A percentile compares a stretch with the other conserved stretches of the same genome.
phyloP scores from a whole-genome alignment of 805 yeast species.

The Kodamaea kakaduensis region DNA sequence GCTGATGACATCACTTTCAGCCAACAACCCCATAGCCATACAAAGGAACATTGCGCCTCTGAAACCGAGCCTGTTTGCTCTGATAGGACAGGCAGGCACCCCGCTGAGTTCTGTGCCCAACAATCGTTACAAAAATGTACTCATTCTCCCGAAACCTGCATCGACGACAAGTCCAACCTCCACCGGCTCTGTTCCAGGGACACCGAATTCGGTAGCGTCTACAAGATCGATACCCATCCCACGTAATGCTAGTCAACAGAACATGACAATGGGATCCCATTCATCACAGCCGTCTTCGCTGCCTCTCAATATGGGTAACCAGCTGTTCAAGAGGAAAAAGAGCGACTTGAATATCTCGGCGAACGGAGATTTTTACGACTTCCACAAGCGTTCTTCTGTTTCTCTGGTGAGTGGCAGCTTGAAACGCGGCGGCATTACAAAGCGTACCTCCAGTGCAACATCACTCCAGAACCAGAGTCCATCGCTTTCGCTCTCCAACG shows the following conservation, averaged over 20 bases:
- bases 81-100: background rate
- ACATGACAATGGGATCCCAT: slow-evolving; percentile 2
- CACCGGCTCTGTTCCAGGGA: slow-evolving; percentile 11
- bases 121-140: slow-evolving; percentile 32
- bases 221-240: slow-evolving; percentile 33
- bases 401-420: slow-evolving; percentile 8
- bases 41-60: slow-evolving; percentile 7
- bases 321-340: slow-evolving; percentile 41
- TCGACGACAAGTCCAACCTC: slow-evolving; percentile 8
- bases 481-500: slow-evolving; percentile 24
- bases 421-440: slow-evolving; percentile 12
- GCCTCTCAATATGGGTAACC: slow-evolving; percentile 15
- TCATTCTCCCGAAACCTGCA: slow-evolving; percentile 39
- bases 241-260: slow-evolving; percentile 8
- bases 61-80: slow-evolving; percentile 5
- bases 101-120: slow-evolving; percentile 6
- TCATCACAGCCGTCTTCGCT: slow-evolving; percentile 12
- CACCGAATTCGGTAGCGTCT: slow-evolving; percentile 10
- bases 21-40: slow-evolving; percentile 3
- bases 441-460: slow-evolving; percentile 5
- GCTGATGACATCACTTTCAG: slow-evolving; percentile 5
- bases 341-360: slow-evolving; percentile 29
- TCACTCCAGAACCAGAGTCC: slow-evolving; percentile 8
- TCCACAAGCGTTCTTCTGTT: slow-evolving; percentile 10
- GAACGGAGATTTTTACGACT: slow-evolving; percentile 12